These are phyloP conservation scores for Auriculariales sp. DNA, from an alignment of 768 basidiomycete genomes.

Conservation along the genomic window DNA sequence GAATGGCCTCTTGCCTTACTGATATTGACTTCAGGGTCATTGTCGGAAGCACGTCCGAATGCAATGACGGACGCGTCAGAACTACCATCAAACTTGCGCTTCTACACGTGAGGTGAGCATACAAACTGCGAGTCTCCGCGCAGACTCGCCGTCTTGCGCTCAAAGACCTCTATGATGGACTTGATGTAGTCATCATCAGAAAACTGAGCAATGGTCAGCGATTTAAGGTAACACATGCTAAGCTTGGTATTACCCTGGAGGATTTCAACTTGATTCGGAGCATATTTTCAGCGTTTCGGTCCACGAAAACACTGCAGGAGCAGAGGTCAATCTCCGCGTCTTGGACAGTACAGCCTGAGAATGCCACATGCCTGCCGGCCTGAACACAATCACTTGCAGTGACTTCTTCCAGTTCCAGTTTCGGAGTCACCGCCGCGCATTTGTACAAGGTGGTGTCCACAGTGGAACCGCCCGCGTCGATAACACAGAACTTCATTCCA, in stretches of 20 bases:
- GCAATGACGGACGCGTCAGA: conserved; percentile 1
- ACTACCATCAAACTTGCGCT: conserved; percentile 3
- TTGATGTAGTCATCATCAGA: conserved; percentile 1
- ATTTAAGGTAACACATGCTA: background rate
- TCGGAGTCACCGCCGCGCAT: background rate
- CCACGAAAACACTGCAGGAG: background rate
- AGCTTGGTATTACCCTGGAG: background rate
- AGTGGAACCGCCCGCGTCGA: conserved; percentile 4
- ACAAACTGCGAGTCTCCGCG: background rate
- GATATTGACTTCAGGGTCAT: conserved; percentile 1
- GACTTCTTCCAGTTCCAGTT: conserved; percentile 1
- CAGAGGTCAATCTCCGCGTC: background rate
- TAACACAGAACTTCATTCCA: background rate
- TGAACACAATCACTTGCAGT: conserved; percentile 4
- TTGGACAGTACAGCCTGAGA: background rate
- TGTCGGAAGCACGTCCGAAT: conserved; percentile 4
- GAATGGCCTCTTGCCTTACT: background rate
- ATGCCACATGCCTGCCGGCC: background rate
- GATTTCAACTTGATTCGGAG: background rate
- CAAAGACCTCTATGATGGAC: conserved; percentile 2
- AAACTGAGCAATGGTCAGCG: background rate
- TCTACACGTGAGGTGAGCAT: background rate
- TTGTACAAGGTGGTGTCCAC: conserved; percentile 2
- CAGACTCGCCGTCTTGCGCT: conserved; percentile 3
- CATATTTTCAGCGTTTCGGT: background rate